Evolutionary conservation across 371 early-diverging fungal genomes (phyloP).

Genomic region (Blakeslea trispora): DNA sequence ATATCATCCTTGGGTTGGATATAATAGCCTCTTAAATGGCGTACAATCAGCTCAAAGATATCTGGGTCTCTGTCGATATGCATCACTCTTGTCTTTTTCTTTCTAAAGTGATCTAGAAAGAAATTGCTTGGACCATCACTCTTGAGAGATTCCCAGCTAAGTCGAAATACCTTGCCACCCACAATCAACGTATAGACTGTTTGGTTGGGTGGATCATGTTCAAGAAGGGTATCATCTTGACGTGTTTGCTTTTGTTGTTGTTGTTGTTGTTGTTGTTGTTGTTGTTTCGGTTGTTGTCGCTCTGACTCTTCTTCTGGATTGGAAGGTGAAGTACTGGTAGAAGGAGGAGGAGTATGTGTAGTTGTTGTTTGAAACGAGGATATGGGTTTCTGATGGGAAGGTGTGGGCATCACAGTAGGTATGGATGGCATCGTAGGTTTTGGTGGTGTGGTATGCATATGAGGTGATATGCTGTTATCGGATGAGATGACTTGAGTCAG

Average conservation of each 20-base stretch:
- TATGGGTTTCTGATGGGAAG: too few species aligned
- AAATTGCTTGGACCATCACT: conserved; percentile 56
- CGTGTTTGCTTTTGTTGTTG: background rate
- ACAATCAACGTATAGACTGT: conserved; percentile 46
- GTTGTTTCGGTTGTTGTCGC: background rate
- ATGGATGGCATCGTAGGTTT: too few species aligned
- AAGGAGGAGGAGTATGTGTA: too few species aligned
- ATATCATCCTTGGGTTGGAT: conserved; percentile 53
- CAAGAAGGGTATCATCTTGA: conserved; percentile 1
- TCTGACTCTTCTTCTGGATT: too few species aligned
- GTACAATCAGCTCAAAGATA: conserved; percentile 57
- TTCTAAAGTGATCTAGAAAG: conserved; percentile 39
- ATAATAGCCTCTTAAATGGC: conserved; percentile 64
- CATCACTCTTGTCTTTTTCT: conserved; percentile 42
- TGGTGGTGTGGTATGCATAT: too few species aligned
- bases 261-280: background rate
- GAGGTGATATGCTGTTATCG: too few species aligned
- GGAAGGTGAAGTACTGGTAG: too few species aligned
- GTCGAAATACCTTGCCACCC: conserved; percentile 42
- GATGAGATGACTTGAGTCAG: too few species aligned
- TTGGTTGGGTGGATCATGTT: conserved; percentile 31
- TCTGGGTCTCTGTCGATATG: conserved; percentile 63
- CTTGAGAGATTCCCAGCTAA: conserved; percentile 50
- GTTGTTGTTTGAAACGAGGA: too few species aligned
- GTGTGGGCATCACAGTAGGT: too few species aligned